Evolutionary conservation across 2,329 filamentous ascomycete genomes (phyloP).

Genomic region (Fusarium buxicola): DNA sequence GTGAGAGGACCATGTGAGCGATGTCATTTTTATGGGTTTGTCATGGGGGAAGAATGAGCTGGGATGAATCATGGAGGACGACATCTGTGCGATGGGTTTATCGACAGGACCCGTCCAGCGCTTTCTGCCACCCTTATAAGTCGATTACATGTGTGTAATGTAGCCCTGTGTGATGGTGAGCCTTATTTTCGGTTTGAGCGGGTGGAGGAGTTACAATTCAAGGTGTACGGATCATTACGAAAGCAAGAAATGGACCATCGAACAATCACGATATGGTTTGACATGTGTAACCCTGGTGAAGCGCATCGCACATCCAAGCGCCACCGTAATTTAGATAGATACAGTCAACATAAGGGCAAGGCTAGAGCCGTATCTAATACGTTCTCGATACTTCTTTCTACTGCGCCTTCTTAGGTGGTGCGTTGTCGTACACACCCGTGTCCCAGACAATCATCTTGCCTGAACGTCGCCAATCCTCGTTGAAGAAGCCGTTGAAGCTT

Average conservation of each 20-base stretch:
- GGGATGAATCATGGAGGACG: conserved; percentile 25
- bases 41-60: conserved; percentile 24
- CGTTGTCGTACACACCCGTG: conserved; percentile 52
- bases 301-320: background rate
- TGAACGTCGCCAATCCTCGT: conserved; percentile 68
- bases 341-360: conserved; percentile 10
- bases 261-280: conserved; percentile 3
- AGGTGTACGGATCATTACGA: conserved; percentile 40
- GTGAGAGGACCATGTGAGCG: conserved; percentile 6
- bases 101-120: conserved; percentile 14
- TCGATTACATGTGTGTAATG: conserved; percentile 45
- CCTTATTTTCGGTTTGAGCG: conserved; percentile 37
- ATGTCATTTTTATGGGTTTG: conserved; percentile 22
- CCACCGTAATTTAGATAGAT: background rate
- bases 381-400: background rate
- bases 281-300: conserved; percentile 3
- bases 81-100: conserved; percentile 26
- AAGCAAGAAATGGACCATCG: conserved; percentile 26
- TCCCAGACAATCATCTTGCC: conserved; percentile 72
- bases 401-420: background rate
- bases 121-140: conserved; percentile 32
- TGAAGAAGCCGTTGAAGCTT: conserved; percentile 70
- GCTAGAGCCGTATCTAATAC: background rate
- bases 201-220: conserved; percentile 35
- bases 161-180: conserved; percentile 30